phyloP scores from a whole-genome alignment of 2,329 filamentous ascomycete genomes.

The Allantophomopsis cytisporea region DNA sequence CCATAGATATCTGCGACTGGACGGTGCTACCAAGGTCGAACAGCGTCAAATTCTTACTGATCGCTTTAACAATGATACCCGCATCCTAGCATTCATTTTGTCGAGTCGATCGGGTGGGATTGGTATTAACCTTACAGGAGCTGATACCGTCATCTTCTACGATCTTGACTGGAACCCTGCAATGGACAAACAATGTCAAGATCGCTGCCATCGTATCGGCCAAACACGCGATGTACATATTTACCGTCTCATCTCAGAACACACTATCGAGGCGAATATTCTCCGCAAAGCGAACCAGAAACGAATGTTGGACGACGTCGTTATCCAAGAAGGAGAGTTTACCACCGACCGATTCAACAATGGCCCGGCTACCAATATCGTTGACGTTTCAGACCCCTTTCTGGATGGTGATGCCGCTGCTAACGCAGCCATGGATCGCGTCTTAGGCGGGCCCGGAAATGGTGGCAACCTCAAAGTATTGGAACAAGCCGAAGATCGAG shows the following conservation, averaged over 20 bases:
- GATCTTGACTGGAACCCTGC: constrained; percentile 99
- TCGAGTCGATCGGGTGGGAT: constrained; percentile 89
- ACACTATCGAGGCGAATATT: constrained; percentile 97
- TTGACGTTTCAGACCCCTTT: constrained; percentile 47
- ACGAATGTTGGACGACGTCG: constrained; percentile 92
- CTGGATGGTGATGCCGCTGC: constrained; percentile 59
- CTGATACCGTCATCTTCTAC: constrained; percentile 97
- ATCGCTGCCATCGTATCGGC: constrained; percentile 91
- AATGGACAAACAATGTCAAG: constrained; percentile 99
- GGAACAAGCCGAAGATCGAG: constrained; percentile 81
- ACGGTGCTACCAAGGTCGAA: constrained; percentile 93
- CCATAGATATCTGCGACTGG: constrained; percentile 88
- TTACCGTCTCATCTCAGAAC: constrained; percentile 83
- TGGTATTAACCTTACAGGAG: constrained; percentile 91
- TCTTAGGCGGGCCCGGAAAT: constrained; percentile 48
- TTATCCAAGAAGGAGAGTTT: constrained; percentile 96
- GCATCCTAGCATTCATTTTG: constrained; percentile 89
- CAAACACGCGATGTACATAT: constrained; percentile 97
- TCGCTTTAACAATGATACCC: constrained; percentile 87
- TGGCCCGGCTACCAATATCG: constrained; percentile 33
- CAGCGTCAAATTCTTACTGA: constrained; percentile 91
- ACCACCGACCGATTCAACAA: constrained; percentile 94
- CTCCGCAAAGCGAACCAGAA: constrained; percentile 94
- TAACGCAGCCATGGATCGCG: constrained; percentile 72
- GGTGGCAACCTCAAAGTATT: constrained; percentile 59